Conservation (phyloP, 805 yeast genomes). For the Brettanomyces sp. region DNA sequence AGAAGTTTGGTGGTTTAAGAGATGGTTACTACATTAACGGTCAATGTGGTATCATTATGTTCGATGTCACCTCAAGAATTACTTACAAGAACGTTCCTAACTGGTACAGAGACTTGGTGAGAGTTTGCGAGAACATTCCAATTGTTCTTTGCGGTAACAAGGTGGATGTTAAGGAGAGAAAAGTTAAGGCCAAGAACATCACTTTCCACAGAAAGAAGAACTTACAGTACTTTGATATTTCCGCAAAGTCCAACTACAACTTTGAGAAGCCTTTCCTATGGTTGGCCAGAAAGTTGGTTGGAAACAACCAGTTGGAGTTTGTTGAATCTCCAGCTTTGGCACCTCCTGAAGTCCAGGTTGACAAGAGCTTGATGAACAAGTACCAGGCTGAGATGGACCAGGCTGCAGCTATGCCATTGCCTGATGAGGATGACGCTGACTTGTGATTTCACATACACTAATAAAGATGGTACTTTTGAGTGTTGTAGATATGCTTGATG, state of each 20-base stretch:
- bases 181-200: constrained; percentile 99
- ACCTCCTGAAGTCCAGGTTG: constrained; percentile 98
- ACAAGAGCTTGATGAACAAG: constrained; percentile 92
- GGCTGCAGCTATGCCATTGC: constrained; percentile 99
- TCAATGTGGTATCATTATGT: constrained; percentile 99
- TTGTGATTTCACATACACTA: constrained; percentile 40
- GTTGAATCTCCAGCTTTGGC: constrained; percentile 99
- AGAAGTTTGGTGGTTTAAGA: constrained; percentile 98
- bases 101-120: constrained; percentile 99
- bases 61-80: constrained; percentile 98
- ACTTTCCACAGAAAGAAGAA: constrained; percentile 99
- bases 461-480: no score
- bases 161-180: constrained; percentile 99
- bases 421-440: constrained; percentile 99
- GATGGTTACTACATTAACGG: constrained; percentile 99
- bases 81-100: constrained; percentile 99
- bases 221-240: constrained; percentile 98
- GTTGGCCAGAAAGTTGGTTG: constrained; percentile 98
- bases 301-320: constrained; percentile 95
- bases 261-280: constrained; percentile 99
- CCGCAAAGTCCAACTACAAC: constrained; percentile 99
- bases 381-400: constrained; percentile 99
- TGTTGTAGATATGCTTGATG: neutral
- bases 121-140: constrained; percentile 99
- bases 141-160: constrained; percentile 98